These are phyloP conservation scores for Calonectria multiphialidica DNA, from an alignment of 2,329 filamentous ascomycete genomes.

Conservation along the genomic window DNA sequence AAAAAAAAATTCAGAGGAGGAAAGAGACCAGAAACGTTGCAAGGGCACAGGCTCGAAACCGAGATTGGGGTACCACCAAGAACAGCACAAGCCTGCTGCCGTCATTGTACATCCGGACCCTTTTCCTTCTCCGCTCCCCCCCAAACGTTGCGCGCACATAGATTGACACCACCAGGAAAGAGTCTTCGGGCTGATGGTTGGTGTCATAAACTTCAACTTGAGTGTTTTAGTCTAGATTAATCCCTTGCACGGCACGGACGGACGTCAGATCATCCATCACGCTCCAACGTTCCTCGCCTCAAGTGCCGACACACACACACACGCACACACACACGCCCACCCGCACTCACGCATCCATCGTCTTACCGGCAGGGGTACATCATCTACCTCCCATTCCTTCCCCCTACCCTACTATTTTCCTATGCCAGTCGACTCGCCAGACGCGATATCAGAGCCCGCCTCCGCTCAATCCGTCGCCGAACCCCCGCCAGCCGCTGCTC, in stretches of 20 bases:
- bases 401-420: neutral
- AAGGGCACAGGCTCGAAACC: slow-evolving; percentile 29
- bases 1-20: neutral
- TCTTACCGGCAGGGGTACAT: slow-evolving; percentile 7
- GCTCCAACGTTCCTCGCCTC: slow-evolving; percentile 7
- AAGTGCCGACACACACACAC: neutral
- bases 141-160: neutral
- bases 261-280: neutral
- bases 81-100: slow-evolving; percentile 32
- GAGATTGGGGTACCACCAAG: slow-evolving; percentile 32
- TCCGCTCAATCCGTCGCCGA: slow-evolving; percentile 6
- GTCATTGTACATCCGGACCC: slow-evolving; percentile 37
- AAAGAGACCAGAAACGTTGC: neutral
- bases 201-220: slow-evolving; percentile 2
- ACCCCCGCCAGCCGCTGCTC: neutral
- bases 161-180: neutral
- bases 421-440: neutral
- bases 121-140: too few relatives aligned
- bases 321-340: neutral
- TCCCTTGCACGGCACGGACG: slow-evolving; percentile 6
- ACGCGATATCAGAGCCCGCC: slow-evolving; percentile 1
- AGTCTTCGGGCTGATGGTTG: neutral
- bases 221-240: slow-evolving; percentile 3
- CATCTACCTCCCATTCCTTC: neutral
- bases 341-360: neutral